Percentiles rank a stretch among this genome's conserved stretches.
Conservation (phyloP, 2,329 filamentous ascomycete species). For the Curvularia hawaiiensis region DNA sequence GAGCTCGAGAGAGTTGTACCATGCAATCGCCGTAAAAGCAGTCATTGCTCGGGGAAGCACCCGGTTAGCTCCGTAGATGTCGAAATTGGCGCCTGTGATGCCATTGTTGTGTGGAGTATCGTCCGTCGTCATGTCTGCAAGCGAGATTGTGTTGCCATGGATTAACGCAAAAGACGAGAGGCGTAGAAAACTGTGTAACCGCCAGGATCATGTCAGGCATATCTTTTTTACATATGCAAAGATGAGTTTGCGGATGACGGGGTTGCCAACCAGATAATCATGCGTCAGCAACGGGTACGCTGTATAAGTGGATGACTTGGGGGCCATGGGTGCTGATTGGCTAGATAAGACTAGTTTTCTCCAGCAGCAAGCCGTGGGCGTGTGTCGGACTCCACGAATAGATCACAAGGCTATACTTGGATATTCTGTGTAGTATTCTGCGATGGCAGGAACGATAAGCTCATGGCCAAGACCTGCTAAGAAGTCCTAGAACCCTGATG, state of each 20-base stretch:
- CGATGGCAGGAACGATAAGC: background rate
- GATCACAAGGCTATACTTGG: background rate
- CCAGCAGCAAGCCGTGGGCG: background rate
- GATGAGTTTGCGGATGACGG: background rate
- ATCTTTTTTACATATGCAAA: background rate
- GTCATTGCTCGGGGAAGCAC: slow-evolving; percentile 11
- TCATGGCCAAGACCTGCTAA: background rate
- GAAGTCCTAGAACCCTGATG: background rate
- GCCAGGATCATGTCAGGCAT: background rate
- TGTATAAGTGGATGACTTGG: background rate
- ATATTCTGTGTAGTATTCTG: background rate
- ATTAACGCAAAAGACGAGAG: background rate
- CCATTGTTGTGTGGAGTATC: background rate
- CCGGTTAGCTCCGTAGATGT: slow-evolving; percentile 13
- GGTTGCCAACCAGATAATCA: slow-evolving; percentile 1
- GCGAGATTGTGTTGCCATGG: background rate
- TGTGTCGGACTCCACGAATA: background rate
- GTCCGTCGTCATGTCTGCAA: background rate
- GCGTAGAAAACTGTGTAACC: background rate
- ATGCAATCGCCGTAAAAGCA: slow-evolving; percentile 21
- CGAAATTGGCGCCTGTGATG: slow-evolving; percentile 14
- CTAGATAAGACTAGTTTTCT: background rate
- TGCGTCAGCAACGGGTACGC: slow-evolving; percentile 1
- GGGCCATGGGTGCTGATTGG: background rate
- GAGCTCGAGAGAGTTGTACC: slow-evolving; percentile 30